Base-by-base conservation (phyloP, 768 basidiomycete species). In the Sporobolomyces roseus region DNA sequence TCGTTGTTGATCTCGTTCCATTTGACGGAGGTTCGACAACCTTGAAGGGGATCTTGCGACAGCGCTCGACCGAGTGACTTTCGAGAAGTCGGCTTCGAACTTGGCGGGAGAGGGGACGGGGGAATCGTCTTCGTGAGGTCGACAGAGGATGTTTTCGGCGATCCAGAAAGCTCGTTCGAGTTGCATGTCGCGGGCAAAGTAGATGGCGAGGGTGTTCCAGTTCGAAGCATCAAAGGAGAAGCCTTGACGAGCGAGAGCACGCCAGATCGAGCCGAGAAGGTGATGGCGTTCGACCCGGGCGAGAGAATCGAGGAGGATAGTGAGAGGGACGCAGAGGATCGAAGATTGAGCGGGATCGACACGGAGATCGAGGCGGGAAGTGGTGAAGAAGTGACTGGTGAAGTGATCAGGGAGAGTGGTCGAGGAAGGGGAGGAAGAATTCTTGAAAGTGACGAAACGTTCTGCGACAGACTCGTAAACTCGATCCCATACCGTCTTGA, bases 221-320 rank as follows among this genome's bases (percentile, higher is more conserved):
- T 96, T 97, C 74, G 88, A 86, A 17, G 88, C 83, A 77, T 93
- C 90, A 77, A 92, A 91, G 17, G 82, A 82, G 73, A 93, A 88
- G 2, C 90, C 89, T 14, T 81, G 78, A 16, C 78, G 71, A 67
- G 84, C 83, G 56, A 90, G 82, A 35, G 80, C 77, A n/a, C 81
- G 79, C 93, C 94, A 97, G 0, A 83, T 81, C 4, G 77, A 75
- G 21, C 86, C 83, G 51, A 93, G 82, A 73, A 92, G 87, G 43
- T 80, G 76, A 2, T 87, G 88, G 0, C 83, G 83, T 4, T 80
- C 78, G 3, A 90, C 51, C 0, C 46, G 45, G 29, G 33, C 89
- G 58, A 93, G 80, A 8, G 85, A 83, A 71, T 90, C 86, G 68
- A 96, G 85, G 78, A 87, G 87, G 72, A 91, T 87, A 19, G 91